Evolutionary conservation across 441 rosid genomes (phyloP), one percentile per base, ranked within the genome.

Genomic region (Erodium chrysanthum): DNA sequence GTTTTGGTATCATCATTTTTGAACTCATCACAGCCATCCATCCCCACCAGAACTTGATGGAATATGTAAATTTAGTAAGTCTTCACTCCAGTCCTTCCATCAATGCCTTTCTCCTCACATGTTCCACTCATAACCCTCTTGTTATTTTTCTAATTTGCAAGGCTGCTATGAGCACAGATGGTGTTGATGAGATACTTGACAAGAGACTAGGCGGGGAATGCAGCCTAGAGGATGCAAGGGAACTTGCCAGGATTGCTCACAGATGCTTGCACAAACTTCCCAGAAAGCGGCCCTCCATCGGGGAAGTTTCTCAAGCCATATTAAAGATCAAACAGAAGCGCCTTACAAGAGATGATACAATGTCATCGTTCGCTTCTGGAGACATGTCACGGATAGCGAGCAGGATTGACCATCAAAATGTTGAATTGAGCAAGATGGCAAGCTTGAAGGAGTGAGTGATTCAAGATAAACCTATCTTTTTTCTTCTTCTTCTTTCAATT

Each of bases 161-260:
- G 99, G 99, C 97, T 62, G 78, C 84, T 11, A 94, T 91, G 99
- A 89, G 92, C 80, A 58, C 88, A 4, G 91, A 89, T 76, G 99
- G 99, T 21, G 77, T 87, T 0, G 90, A 91, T 20, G 99, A 91
- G 75, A 89, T 94, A 70, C 84, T 94, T 0, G 96, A 89, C 73
- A 79, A 80, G 76, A 77, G 80, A 66, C 84, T 94, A 29, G 86
- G 67, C 11, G 96, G 94, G 4, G 78, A 79, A 48, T 87, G 88
- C 77, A 71, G 69, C 74, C 81, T 83, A 0, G 80, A 82, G 58
- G 92, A 89, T 75, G 97, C 85, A 67, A 87, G 91, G 73, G 81
- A 76, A 69, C 66, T 91, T 31, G 96, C 97, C 4, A 77, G 74
- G 60, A 73, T 91, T 68, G 96, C 77, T 50, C 92, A 82, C 50